phyloP scores from a whole-genome alignment of 352 stramenopile species.

The Globisporangium irregulare region DNA sequence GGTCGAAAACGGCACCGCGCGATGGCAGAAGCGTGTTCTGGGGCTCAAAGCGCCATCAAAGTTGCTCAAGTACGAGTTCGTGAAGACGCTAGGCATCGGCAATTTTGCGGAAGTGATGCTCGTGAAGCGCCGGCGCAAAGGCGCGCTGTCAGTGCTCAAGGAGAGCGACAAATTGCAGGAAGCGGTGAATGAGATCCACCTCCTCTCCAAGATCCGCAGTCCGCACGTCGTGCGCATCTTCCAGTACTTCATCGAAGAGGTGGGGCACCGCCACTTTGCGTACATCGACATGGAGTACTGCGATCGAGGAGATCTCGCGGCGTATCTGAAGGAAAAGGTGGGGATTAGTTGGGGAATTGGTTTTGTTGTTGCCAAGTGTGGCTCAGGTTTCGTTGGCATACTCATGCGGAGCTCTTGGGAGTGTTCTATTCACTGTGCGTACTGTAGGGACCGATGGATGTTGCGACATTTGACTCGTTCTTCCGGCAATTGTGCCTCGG shows the following conservation, averaged over 20 bases:
- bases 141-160: slow-evolving; percentile 58
- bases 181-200: slow-evolving; percentile 72
- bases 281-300: slow-evolving; percentile 88
- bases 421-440: neutral
- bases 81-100: slow-evolving; percentile 58
- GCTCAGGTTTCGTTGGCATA: neutral
- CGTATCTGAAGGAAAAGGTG: slow-evolving; percentile 37
- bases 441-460: slow-evolving; percentile 38
- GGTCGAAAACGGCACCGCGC: slow-evolving; percentile 30
- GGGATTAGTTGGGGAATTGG: neutral
- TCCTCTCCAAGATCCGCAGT: slow-evolving; percentile 54
- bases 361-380: neutral
- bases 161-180: slow-evolving; percentile 80
- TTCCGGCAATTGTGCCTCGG: slow-evolving; percentile 72
- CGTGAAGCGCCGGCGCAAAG: slow-evolving; percentile 37
- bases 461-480: slow-evolving; percentile 45
- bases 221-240: slow-evolving; percentile 71
- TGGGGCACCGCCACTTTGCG: slow-evolving; percentile 70
- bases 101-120: slow-evolving; percentile 83
- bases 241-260: slow-evolving; percentile 75
- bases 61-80: slow-evolving; percentile 60
- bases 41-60: slow-evolving; percentile 48
- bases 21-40: slow-evolving; percentile 56
- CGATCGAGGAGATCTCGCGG: slow-evolving; percentile 49
- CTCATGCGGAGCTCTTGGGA: neutral